A percentile compares a stretch with the other conserved stretches of the same genome.
Conservation (phyloP, 2,329 filamentous ascomycete genomes). For the Colletotrichum orbiculare region DNA sequence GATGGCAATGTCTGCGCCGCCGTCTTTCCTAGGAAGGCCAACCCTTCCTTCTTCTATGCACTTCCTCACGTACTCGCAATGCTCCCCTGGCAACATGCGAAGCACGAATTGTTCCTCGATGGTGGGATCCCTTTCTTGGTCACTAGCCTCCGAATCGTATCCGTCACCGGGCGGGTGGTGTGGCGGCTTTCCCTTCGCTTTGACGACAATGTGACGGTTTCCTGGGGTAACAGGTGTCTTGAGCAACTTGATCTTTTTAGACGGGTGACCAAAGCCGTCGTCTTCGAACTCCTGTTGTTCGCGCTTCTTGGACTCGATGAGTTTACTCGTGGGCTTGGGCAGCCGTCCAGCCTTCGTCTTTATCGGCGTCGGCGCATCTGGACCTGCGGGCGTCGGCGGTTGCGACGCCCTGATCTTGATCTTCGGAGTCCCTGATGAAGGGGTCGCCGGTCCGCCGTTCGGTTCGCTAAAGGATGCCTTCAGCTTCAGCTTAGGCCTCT, state of each 20-base stretch:
- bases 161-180: slow-evolving; percentile 82
- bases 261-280: slow-evolving; percentile 52
- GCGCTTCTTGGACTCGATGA: slow-evolving; percentile 70
- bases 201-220: slow-evolving; percentile 58
- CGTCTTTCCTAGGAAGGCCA: slow-evolving; percentile 70
- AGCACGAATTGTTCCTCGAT: slow-evolving; percentile 92
- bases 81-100: slow-evolving; percentile 86
- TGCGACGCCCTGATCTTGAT: slow-evolving; percentile 54
- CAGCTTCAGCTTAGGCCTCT: slow-evolving; percentile 42
- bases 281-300: slow-evolving; percentile 65
- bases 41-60: slow-evolving; percentile 82
- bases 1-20: slow-evolving; percentile 82
- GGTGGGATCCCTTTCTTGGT: slow-evolving; percentile 85
- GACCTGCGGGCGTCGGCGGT: slow-evolving; percentile 49
- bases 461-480: slow-evolving; percentile 38
- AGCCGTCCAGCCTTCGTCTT: slow-evolving; percentile 71
- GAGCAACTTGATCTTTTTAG: slow-evolving; percentile 66
- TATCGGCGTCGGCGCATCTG: slow-evolving; percentile 42
- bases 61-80: slow-evolving; percentile 84
- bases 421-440: slow-evolving; percentile 44
- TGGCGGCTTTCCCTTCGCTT: slow-evolving; percentile 75
- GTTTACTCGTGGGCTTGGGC: slow-evolving; percentile 68
- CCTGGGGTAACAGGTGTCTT: slow-evolving; percentile 46
- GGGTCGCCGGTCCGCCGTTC: slow-evolving; percentile 35
- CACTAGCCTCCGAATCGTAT: slow-evolving; percentile 96